Evolutionary conservation across 768 basidiomycete species (phyloP).

Genomic region (Agaricus bisporus): DNA sequence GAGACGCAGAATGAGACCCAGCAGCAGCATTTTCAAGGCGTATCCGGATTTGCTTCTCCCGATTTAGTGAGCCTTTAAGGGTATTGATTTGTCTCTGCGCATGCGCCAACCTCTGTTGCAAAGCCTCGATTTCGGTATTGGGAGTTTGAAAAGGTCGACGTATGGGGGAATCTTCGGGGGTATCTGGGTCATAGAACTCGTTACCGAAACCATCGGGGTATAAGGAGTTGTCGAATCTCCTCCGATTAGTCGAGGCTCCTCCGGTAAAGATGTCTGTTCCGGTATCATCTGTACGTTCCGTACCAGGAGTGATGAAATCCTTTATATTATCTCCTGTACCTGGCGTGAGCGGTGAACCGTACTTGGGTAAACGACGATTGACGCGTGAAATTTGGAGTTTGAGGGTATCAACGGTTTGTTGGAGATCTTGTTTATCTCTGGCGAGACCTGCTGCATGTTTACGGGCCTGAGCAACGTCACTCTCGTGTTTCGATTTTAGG

Average conservation of each 20-base stretch:
- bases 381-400: conserved; percentile 68
- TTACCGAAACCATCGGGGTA: conserved; percentile 35
- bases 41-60: conserved; percentile 80
- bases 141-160: conserved; percentile 55
- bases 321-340: conserved; percentile 28
- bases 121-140: conserved; percentile 72
- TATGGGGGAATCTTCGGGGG: conserved; percentile 55
- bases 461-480: conserved; percentile 87
- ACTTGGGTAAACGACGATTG: conserved; percentile 54
- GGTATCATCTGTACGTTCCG: conserved; percentile 36
- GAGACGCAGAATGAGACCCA: not conserved
- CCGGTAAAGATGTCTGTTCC: conserved; percentile 62
- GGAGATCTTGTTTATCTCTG: conserved; percentile 90
- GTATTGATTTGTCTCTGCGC: conserved; percentile 83
- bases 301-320: conserved; percentile 53
- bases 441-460: conserved; percentile 82
- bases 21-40: conserved; percentile 16
- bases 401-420: conserved; percentile 69
- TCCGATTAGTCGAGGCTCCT: conserved; percentile 57
- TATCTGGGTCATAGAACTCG: conserved; percentile 37
- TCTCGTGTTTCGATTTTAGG: conserved; percentile 87
- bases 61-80: conserved; percentile 68
- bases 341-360: conserved; percentile 72
- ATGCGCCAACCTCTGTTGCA: conserved; percentile 78
- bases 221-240: conserved; percentile 40